Percentiles rank a stretch among this genome's conserved stretches.
These are phyloP conservation scores for Neonectria sp. DNA, from an alignment of 2,329 filamentous ascomycete species.

Conservation along the genomic window DNA sequence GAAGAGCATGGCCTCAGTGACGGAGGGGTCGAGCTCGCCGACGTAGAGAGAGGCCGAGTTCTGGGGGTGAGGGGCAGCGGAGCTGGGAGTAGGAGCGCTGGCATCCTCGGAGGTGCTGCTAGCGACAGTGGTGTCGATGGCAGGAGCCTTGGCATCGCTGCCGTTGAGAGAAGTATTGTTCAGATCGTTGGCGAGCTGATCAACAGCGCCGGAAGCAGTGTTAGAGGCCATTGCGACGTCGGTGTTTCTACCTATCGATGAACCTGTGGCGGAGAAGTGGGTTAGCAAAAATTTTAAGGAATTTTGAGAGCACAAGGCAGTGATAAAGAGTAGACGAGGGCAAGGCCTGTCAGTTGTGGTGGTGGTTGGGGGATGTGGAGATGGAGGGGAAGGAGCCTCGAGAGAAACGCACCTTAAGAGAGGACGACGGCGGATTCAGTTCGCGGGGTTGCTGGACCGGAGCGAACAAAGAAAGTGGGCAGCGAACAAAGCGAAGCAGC, in stretches of 20 bases:
- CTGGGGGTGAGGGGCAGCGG: slow-evolving; percentile 83
- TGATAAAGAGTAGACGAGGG: slow-evolving; percentile 11
- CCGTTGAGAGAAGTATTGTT: slow-evolving; percentile 79
- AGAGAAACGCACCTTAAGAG: slow-evolving; percentile 38
- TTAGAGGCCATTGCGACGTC: slow-evolving; percentile 72
- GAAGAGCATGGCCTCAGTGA: slow-evolving; percentile 99
- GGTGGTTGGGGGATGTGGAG: slow-evolving; percentile 22
- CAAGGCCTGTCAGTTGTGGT: slow-evolving; percentile 4
- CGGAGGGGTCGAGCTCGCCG: slow-evolving; percentile 96
- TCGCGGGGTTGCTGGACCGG: slow-evolving; percentile 45
- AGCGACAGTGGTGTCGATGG: slow-evolving; percentile 82
- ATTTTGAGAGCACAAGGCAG: slow-evolving; percentile 25
- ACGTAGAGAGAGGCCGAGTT: slow-evolving; percentile 99
- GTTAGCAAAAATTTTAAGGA: slow-evolving; percentile 38
- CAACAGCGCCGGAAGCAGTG: slow-evolving; percentile 74
- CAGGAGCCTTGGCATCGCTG: slow-evolving; percentile 76
- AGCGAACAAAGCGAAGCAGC: slow-evolving; percentile 50
- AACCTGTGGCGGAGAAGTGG: slow-evolving; percentile 33
- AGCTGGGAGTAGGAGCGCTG: slow-evolving; percentile 79
- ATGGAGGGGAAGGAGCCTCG: slow-evolving; percentile 29
- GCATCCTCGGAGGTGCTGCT: slow-evolving; percentile 67
- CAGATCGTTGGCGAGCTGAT: slow-evolving; percentile 86
- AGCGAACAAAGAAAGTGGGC: slow-evolving; percentile 50
- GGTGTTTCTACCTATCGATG: slow-evolving; percentile 34
- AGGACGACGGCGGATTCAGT: slow-evolving; percentile 43